Evolutionary conservation across 345 rosid species (phyloP).

Genomic region (Populus pruinosa): DNA sequence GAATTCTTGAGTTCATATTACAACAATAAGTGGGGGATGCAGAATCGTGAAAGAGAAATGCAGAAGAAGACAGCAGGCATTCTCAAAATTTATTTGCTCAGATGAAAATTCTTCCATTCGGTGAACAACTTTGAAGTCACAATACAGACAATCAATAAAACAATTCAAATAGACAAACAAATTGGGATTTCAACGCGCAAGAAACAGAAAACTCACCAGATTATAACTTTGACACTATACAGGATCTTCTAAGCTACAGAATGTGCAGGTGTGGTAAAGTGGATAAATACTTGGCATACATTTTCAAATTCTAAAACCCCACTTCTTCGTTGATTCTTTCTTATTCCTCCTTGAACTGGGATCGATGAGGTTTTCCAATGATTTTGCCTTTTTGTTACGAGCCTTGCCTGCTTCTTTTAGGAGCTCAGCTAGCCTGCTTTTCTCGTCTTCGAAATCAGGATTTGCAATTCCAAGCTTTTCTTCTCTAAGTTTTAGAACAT

Average conservation of each 20-base stretch:
- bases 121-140: conserved; percentile 23
- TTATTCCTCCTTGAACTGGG: conserved; percentile 71
- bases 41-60: background rate
- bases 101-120: conserved; percentile 17
- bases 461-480: conserved; percentile 97
- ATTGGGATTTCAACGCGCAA: conserved; percentile 12
- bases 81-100: conserved; percentile 34
- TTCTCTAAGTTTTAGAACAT: conserved; percentile 85
- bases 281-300: conserved; percentile 15
- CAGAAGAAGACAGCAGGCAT: background rate
- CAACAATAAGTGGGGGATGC: background rate
- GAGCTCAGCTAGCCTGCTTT: conserved; percentile 86
- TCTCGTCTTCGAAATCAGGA: conserved; percentile 96
- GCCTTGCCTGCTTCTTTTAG: conserved; percentile 95
- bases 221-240: conserved; percentile 48
- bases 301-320: conserved; percentile 85
- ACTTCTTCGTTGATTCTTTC: conserved; percentile 73
- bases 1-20: background rate
- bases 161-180: conserved; percentile 22
- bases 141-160: conserved; percentile 36
- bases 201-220: conserved; percentile 28
- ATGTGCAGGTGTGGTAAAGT: conserved; percentile 23
- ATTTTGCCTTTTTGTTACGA: conserved; percentile 80
- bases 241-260: conserved; percentile 51
- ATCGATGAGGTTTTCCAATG: conserved; percentile 88